Base-by-base conservation (phyloP, 2,329 filamentous ascomycete genomes). In the Phaeosphaeriaceae sp. region DNA sequence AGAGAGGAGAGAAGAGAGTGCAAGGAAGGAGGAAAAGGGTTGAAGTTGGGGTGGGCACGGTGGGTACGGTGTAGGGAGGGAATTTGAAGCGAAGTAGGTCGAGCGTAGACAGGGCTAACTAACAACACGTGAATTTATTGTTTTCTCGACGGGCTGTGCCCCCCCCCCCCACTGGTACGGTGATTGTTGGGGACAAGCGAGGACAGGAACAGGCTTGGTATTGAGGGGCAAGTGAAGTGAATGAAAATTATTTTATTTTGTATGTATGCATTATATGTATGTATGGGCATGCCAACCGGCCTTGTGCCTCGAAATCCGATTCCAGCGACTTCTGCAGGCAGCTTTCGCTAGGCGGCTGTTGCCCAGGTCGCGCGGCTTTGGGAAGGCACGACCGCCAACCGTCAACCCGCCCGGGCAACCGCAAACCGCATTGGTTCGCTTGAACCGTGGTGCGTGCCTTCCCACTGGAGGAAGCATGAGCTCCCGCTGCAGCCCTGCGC, bases 71-170 rank as follows among this genome's bases (percentile, higher is more conserved):
- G 62, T 66, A 64, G 57, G 63, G 65, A 67, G 67, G 67, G 63
- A 71, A 61, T 67, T 69, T 68, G 67, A 68, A 69, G 68, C 67
- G 66, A 70, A 64, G 64, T 48, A 64, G 61, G 65, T 68, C 63
- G 64, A 70, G 57, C 52, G 65, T 65, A 62, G 62, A 50, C 63
- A 71, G 60, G 65, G 63, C 63, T 64, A 66, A 70, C 63, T 63
- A 67, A 70, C 58, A 68, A 65, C 70, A 73, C 70, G 70, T 72
- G 70, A 68, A 68, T 64, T n/a, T 64, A 63, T 60, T 56, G 54
- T 66, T 60, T 60, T 54, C 49, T 42, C 51, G 52, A 58, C 58
- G 59, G 56, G 58, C 63, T 60, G 56, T 68, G 67, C 65, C 66
- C 66, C 67, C 66, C 67, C n/a, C n/a, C n/a, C n/a, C n/a, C n/a